These are phyloP conservation scores for Symbiodinium natans DNA, from an alignment of 73 alveolate genomes.

Conservation along the genomic window DNA sequence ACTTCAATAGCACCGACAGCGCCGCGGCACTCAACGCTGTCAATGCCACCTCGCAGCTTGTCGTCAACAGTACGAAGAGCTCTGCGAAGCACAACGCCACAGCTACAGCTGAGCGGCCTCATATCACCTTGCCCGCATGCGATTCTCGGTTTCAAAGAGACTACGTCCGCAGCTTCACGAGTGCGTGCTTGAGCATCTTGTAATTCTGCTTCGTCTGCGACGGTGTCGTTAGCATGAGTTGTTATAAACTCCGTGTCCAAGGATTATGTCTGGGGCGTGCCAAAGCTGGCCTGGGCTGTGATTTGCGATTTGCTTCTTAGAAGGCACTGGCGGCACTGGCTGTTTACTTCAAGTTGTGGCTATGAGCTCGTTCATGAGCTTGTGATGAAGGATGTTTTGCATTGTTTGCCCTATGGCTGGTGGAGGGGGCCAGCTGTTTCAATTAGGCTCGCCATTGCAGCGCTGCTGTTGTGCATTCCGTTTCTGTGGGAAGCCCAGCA, in stretches of 20 bases:
- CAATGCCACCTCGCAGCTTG: background rate
- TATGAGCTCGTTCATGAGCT: background rate
- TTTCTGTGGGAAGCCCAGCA: background rate
- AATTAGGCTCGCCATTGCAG: constrained; percentile 44
- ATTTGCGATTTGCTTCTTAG: constrained; percentile 19
- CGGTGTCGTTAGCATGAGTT: no score
- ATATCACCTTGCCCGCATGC: background rate
- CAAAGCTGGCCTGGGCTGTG: constrained; percentile 75
- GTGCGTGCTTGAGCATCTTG: no score
- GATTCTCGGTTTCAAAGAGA: background rate
- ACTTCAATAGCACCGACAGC: background rate
- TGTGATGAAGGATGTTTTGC: background rate
- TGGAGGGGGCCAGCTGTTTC: background rate
- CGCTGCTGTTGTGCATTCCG: constrained; percentile 71
- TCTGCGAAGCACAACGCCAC: background rate
- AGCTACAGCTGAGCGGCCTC: background rate
- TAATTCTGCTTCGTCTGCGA: no score
- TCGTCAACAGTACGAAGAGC: no score
- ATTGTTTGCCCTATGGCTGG: background rate
- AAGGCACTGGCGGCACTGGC: background rate
- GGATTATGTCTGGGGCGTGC: constrained; percentile 42
- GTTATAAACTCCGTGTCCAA: background rate
- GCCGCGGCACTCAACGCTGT: background rate
- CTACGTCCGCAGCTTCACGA: no score
- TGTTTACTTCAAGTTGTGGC: background rate